Evolutionary conservation across 257 asterid genomes (phyloP).

Genomic region (Solanum rostratum): DNA sequence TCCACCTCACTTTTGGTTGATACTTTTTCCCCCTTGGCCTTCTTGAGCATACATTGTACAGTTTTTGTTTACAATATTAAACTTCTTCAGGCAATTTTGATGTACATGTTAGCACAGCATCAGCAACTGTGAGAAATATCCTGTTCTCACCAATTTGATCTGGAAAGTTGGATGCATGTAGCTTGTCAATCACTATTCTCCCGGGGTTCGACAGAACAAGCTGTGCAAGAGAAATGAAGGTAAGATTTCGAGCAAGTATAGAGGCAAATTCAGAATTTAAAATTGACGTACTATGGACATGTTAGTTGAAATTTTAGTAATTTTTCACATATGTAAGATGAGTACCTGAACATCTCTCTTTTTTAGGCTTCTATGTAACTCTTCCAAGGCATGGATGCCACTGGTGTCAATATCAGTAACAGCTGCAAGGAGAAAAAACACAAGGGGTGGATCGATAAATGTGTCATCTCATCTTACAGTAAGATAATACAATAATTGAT

Average conservation of each 20-base stretch:
- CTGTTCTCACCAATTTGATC: constrained; percentile 53
- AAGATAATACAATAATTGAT: neutral
- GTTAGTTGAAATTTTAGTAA: neutral
- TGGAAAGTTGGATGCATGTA: constrained; percentile 44
- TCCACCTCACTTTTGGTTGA: neutral
- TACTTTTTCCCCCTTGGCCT: neutral
- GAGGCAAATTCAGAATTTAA: neutral
- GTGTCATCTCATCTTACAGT: neutral
- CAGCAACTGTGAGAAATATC: constrained; percentile 83
- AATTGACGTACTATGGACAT: neutral
- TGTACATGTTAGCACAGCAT: constrained; percentile 60
- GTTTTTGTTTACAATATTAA: neutral
- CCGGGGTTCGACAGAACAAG: constrained; percentile 83
- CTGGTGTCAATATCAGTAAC: constrained; percentile 90
- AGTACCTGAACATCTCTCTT: constrained; percentile 70
- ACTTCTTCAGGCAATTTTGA: constrained; percentile 49
- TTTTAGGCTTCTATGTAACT: constrained; percentile 47
- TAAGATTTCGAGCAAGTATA: neutral
- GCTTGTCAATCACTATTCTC: constrained; percentile 65
- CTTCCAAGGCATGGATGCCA: constrained; percentile 85
- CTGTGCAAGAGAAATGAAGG: constrained; percentile 17
- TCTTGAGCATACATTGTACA: neutral
- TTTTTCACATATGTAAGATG: neutral
- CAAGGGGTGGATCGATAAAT: neutral
- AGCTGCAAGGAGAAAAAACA: constrained; percentile 23